Conservation (phyloP, 208 protist species). For the Crithidia bombi region DNA sequence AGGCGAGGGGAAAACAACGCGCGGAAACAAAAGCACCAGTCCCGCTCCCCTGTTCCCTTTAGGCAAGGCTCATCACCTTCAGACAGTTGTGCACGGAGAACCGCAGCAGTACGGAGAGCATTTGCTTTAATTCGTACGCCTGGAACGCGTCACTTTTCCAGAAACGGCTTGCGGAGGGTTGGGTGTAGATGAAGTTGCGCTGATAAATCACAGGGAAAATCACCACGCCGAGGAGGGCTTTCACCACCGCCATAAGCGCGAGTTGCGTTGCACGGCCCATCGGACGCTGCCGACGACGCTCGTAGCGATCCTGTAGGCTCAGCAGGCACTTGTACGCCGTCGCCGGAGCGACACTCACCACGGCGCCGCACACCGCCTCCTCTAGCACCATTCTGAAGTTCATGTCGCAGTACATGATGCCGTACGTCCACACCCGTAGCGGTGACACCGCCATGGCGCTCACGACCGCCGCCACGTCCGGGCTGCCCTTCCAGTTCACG, state of each 20-base stretch:
- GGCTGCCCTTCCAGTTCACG: constrained; percentile 27
- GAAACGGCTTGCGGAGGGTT: constrained; percentile 46
- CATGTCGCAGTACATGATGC: constrained; percentile 55
- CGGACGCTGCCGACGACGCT: constrained; percentile 36
- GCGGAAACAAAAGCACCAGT: too few relatives aligned
- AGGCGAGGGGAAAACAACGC: too few relatives aligned
- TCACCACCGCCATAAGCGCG: constrained; percentile 48
- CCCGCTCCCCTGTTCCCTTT: neutral
- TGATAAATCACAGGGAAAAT: constrained; percentile 74
- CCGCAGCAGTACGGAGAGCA: constrained; percentile 57
- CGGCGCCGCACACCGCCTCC: constrained; percentile 58
- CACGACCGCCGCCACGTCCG: constrained; percentile 43
- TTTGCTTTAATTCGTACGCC: constrained; percentile 65
- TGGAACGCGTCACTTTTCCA: constrained; percentile 53
- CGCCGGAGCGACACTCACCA: constrained; percentile 47
- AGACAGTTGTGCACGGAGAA: constrained; percentile 43
- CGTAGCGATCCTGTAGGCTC: constrained; percentile 43
- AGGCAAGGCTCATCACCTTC: constrained; percentile 31
- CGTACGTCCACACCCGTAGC: constrained; percentile 70
- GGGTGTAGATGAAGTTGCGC: constrained; percentile 57
- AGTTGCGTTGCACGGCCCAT: constrained; percentile 38
- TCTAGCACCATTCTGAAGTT: constrained; percentile 75
- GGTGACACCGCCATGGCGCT: constrained; percentile 50
- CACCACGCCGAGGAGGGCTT: constrained; percentile 58
- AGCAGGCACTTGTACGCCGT: constrained; percentile 44